Evolutionary conservation across 345 rosid species (phyloP).

Genomic region (Eucalyptus cloeziana): DNA sequence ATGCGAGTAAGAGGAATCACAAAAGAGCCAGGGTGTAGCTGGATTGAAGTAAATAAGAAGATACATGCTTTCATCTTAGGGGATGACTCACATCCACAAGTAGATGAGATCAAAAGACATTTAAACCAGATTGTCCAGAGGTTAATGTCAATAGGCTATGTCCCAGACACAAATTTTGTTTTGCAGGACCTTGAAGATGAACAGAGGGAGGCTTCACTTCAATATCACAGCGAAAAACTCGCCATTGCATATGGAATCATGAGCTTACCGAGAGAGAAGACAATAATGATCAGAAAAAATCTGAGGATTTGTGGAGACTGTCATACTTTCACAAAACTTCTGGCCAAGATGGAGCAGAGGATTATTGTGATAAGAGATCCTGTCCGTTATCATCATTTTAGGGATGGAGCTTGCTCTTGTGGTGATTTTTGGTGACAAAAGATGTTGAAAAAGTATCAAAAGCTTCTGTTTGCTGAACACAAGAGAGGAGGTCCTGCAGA

Average conservation of each 20-base stretch:
- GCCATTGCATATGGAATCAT: slow-evolving; percentile 47
- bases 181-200: slow-evolving; percentile 66
- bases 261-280: slow-evolving; percentile 18
- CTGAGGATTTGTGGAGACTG: slow-evolving; percentile 65
- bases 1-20: slow-evolving; percentile 39
- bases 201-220: slow-evolving; percentile 52
- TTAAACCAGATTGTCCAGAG: slow-evolving; percentile 22
- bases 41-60: slow-evolving; percentile 57
- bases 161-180: slow-evolving; percentile 52
- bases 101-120: slow-evolving; percentile 19
- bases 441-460: not conserved
- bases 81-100: slow-evolving; percentile 51
- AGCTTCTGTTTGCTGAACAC: not conserved
- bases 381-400: slow-evolving; percentile 54
- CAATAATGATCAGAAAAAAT: slow-evolving; percentile 53
- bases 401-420: slow-evolving; percentile 50
- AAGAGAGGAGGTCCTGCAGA: not conserved
- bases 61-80: slow-evolving; percentile 56
- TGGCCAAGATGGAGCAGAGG: slow-evolving; percentile 34
- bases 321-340: slow-evolving; percentile 50
- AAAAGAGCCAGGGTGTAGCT: slow-evolving; percentile 71
- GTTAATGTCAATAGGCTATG: slow-evolving; percentile 39
- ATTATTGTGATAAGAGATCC: slow-evolving; percentile 52
- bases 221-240: slow-evolving; percentile 58
- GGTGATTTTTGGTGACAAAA: slow-evolving; percentile 50